Evolutionary conservation across 305 asterid genomes (phyloP), one percentile per base, ranked within the genome.

Genomic region (Euphrasia arctica): DNA sequence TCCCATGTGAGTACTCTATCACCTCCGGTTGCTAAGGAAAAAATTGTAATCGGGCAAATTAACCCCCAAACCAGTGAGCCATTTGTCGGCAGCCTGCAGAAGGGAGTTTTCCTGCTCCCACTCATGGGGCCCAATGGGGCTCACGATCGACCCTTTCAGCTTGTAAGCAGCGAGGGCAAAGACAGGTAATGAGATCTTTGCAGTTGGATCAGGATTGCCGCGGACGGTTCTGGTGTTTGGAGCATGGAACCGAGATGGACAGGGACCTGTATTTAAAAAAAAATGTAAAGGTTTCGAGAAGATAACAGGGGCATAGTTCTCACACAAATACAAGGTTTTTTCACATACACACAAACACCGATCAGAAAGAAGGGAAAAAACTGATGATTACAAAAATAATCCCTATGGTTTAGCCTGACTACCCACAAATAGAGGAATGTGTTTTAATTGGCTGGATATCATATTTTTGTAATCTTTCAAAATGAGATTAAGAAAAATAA

Each of bases 101-200:
- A 91, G 87, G 54, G 73, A 56, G 54, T 72, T 76, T 78, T 83
- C 93, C 63, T 87, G 95, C 71, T 83, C 86, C 6, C 74, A 54
- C 76, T 89, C 98, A 12, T 70, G 78, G 55, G 89, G 82, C 6
- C 79, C 84, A 48, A 72, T 27, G 0, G 95, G 95, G 68, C 79
- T 79, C 71, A 92, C 56, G 43, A 81, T 74, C 2, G 95, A 85
- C 54, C 85, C 86, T 67, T 74, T 76, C 67, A 85, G 79, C 83
- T 86, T 91, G 85, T 82, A 86, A 0, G 96, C 63, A 64, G 95
- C 90, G 39, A 91, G 90, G 51, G 83, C 98, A 66, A 89, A 83
- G 0, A 82, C 89, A 0, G 98, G 98, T n/a, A 91, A 71, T 28
- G 94, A 79, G 27, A 91, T 66, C 68, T 56, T 83, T 18, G 90